phyloP scores from a whole-genome alignment of 305 asterid species.

The Fraxinus angustifolia region DNA sequence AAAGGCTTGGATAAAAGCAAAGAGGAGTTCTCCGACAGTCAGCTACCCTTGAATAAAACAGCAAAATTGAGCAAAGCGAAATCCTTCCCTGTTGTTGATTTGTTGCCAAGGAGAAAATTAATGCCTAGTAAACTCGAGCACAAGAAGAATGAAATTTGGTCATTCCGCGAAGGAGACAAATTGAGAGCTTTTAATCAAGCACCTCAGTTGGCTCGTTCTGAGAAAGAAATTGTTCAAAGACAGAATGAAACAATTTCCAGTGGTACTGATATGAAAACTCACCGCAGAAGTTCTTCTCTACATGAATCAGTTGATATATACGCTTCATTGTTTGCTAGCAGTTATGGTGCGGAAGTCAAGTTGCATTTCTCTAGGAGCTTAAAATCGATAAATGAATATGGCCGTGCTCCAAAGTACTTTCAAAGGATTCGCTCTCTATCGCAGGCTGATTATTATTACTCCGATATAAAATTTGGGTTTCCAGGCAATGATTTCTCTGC shows the following conservation, averaged over 20 bases:
- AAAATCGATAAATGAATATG: conserved; percentile 46
- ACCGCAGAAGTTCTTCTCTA: conserved; percentile 55
- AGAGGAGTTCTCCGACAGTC: conserved; percentile 26
- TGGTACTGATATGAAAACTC: conserved; percentile 15
- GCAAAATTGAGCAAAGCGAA: conserved; percentile 46
- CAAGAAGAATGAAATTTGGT: conserved; percentile 64
- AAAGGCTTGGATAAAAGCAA: conserved; percentile 30
- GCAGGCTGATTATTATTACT: conserved; percentile 38
- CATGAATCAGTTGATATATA: conserved; percentile 61
- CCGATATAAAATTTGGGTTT: conserved; percentile 25
- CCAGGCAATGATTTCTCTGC: conserved; percentile 27
- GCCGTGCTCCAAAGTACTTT: conserved; percentile 31
- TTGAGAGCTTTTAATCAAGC: not conserved
- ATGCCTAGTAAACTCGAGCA: conserved; percentile 54
- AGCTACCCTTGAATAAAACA: conserved; percentile 25
- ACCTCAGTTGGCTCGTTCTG: conserved; percentile 7
- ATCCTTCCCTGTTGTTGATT: conserved; percentile 50
- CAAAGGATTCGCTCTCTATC: conserved; percentile 57
- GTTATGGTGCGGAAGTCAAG: conserved; percentile 31
- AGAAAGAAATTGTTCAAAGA: conserved; percentile 8
- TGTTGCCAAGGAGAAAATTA: conserved; percentile 25
- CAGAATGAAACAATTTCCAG: not conserved
- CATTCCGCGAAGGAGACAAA: conserved; percentile 29
- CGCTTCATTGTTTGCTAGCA: conserved; percentile 44
- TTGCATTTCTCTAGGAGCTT: conserved; percentile 56